Evolutionary conservation across 805 yeast species (phyloP), one percentile per base, ranked within the genome.

Genomic region (Ogataea pignaliae): DNA sequence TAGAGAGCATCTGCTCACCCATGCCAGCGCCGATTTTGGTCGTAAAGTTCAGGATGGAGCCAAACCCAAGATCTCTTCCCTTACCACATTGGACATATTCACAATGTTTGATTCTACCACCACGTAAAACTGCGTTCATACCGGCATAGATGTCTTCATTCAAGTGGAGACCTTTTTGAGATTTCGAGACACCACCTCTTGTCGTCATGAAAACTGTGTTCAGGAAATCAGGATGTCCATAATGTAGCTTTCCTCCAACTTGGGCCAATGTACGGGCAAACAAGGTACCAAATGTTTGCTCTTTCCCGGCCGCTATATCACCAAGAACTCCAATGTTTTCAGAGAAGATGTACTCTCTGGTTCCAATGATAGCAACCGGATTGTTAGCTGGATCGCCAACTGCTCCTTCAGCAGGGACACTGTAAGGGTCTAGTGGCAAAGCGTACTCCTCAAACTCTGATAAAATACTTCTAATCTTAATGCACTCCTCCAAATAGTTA

Each of bases 81-180:
- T 86, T 86, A 46, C 95, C 95, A 67, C 95, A 86, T 57, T 86
- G 95, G 52, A 78, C 75, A 63, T 85, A 86, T 61, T 86, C 95
- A 61, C 88, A 82, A 57, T 86, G 93, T 57, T 84, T 83, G 52
- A 86, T 85, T 52, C 87, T 67, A n/a, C 93, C 95, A 36, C 93
- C 93, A 53, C 93, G 73, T 51, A 83, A 64, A 43, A 83, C 57
- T 2, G 89, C 91, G 61, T 76, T 85, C 81, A 86, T 86, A 43
- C 93, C 95, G 18, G 93, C 93, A 63, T 85, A 86, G 40, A 86
- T 85, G 66, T 86, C 95, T 63, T 86, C 95, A 61, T 86, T 86
- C 60, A 86, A 71, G 61, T 86, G 93, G 47, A 86, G 70, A 7
- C 93, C 91, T 55, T 81, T 81, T 59, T 86, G 93, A 10, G 91